Conservation (phyloP, 1,139 yeast species). For the Kurtzmaniella quercitrusa region DNA sequence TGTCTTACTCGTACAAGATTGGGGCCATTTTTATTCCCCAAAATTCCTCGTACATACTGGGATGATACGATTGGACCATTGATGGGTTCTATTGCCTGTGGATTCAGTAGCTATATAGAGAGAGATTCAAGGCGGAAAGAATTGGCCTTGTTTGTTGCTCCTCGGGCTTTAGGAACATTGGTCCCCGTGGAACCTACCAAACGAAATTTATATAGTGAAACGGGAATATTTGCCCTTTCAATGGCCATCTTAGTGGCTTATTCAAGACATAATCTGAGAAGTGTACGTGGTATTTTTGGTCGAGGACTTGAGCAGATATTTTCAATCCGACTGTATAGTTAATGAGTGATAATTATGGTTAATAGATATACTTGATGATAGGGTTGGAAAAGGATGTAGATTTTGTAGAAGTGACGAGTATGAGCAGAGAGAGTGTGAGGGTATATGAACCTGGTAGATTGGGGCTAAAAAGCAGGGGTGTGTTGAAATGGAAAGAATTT, state of each 20-base stretch:
- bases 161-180: constrained; percentile 33
- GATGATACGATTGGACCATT: constrained; percentile 29
- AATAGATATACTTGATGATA: too few species aligned
- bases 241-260: constrained; percentile 34
- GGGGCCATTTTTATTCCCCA: constrained; percentile 27
- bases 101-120: constrained; percentile 32
- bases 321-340: constrained; percentile 14
- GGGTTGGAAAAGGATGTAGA: too few species aligned
- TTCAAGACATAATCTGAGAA: constrained; percentile 21
- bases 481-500: too few species aligned
- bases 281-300: constrained; percentile 35
- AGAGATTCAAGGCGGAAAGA: constrained; percentile 32
- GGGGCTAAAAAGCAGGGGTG: too few species aligned
- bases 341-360: not conserved
- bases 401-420: too few species aligned
- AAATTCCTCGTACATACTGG: constrained; percentile 21
- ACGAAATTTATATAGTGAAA: constrained; percentile 23
- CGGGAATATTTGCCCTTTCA: constrained; percentile 27
- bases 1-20: constrained; percentile 30
- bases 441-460: too few species aligned
- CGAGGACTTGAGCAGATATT: constrained; percentile 22
- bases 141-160: constrained; percentile 38
- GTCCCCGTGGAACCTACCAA: constrained; percentile 24
- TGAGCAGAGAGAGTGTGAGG: too few species aligned
- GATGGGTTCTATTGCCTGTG: constrained; percentile 28